Evolutionary conservation across 176 grass and related monocot species (phyloP).

Genomic region (Metroxylon sagu): DNA sequence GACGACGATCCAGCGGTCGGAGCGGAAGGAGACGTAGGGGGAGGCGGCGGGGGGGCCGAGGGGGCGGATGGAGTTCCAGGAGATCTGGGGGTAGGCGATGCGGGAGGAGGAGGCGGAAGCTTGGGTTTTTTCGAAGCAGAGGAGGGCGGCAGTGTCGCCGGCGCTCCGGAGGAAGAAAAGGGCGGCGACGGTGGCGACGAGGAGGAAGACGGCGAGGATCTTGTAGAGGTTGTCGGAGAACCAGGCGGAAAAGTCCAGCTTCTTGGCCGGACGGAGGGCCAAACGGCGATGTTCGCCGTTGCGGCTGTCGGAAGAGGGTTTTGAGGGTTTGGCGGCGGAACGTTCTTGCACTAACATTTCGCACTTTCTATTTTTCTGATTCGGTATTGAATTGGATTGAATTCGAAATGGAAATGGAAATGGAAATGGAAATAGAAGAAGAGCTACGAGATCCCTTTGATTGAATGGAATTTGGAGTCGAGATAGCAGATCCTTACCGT

Average conservation of each 20-base stretch:
- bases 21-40: constrained; percentile 63
- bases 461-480: too few species aligned
- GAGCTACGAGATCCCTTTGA: too few species aligned
- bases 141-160: constrained; percentile 53
- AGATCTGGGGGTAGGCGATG: constrained; percentile 54
- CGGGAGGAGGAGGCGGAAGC: constrained; percentile 19
- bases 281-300: constrained; percentile 19
- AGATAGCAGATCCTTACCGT: too few species aligned
- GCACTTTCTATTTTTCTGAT: neutral
- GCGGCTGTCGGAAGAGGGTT: constrained; percentile 9
- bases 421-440: neutral
- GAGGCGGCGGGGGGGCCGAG: constrained; percentile 19
- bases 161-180: constrained; percentile 83
- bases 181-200: constrained; percentile 48
- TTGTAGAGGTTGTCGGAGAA: constrained; percentile 74
- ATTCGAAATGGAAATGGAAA: neutral
- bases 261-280: constrained; percentile 60
- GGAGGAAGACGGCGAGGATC: constrained; percentile 59
- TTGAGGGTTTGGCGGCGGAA: constrained; percentile 1
- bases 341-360: constrained; percentile 83
- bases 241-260: constrained; percentile 79
- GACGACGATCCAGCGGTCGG: constrained; percentile 87
- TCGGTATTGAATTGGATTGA: constrained; percentile 19
- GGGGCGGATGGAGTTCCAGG: constrained; percentile 58
- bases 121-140: constrained; percentile 63